Evolutionary conservation across 257 asterid species (phyloP).

Genomic region (Ehretia macrophylla): DNA sequence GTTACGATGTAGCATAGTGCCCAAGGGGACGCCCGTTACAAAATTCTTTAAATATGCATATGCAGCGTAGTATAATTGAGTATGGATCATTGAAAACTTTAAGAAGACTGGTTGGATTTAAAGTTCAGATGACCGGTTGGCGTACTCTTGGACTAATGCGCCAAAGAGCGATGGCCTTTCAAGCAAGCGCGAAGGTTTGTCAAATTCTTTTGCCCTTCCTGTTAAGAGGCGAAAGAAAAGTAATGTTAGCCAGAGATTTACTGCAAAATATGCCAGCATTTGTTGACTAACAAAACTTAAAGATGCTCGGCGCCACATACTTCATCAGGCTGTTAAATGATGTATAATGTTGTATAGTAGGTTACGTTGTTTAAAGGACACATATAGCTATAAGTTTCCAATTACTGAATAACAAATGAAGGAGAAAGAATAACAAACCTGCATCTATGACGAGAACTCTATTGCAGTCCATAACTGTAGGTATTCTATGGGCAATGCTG

Average conservation of each 20-base stretch:
- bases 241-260: not conserved
- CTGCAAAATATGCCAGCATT: not conserved
- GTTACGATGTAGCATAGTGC: too few species aligned
- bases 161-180: conserved; percentile 83
- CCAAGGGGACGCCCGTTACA: too few species aligned
- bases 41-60: too few species aligned
- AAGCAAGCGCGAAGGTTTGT: conserved; percentile 61
- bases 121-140: conserved; percentile 73
- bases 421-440: conserved; percentile 32
- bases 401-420: not conserved
- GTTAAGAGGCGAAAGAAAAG: conserved; percentile 2
- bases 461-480: conserved; percentile 96
- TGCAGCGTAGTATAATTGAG: too few species aligned
- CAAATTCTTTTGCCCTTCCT: conserved; percentile 84
- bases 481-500: conserved; percentile 97
- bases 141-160: conserved; percentile 95
- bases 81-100: too few species aligned
- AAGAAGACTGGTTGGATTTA: conserved; percentile 19
- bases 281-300: not conserved
- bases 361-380: not conserved
- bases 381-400: too few species aligned
- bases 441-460: conserved; percentile 87
- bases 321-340: not conserved
- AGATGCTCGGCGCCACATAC: not conserved
- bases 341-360: too few species aligned